phyloP scores from a whole-genome alignment of 352 stramenopile species.

The Hyaloperonospora arabidopsidis region DNA sequence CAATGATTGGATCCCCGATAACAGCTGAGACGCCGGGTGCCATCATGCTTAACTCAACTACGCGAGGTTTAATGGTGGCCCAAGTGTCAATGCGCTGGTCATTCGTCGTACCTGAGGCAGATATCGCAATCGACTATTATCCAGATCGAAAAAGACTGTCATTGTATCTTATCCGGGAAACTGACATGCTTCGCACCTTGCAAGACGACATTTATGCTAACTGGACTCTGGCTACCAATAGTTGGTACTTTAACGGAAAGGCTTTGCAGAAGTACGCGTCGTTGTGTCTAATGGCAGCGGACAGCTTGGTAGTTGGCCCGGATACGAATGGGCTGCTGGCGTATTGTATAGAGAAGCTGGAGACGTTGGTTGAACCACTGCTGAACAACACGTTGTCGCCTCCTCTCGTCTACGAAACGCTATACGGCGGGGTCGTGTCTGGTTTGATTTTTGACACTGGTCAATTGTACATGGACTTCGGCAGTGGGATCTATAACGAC shows the following conservation, averaged over 20 bases:
- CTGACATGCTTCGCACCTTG: constrained; percentile 38
- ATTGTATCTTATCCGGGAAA: constrained; percentile 25
- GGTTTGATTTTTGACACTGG: constrained; percentile 39
- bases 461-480: constrained; percentile 55
- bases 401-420: constrained; percentile 57
- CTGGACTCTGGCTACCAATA: constrained; percentile 41
- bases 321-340: constrained; percentile 41
- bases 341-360: constrained; percentile 51
- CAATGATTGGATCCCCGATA: constrained; percentile 18
- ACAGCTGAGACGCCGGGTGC: constrained; percentile 19
- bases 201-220: constrained; percentile 46
- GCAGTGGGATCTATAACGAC: constrained; percentile 77
- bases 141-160: constrained; percentile 30
- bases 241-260: constrained; percentile 78
- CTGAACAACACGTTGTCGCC: constrained; percentile 44
- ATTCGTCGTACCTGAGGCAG: constrained; percentile 42
- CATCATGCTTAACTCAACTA: constrained; percentile 44
- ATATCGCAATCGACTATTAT: constrained; percentile 51
- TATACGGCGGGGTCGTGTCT: constrained; percentile 52
- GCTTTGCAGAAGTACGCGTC: constrained; percentile 75
- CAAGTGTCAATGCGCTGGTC: constrained; percentile 39
- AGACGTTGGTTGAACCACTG: constrained; percentile 47
- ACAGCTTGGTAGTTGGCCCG: constrained; percentile 34
- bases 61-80: constrained; percentile 46
- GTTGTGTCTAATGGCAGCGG: constrained; percentile 58